Percentiles rank a stretch among this genome's conserved stretches.
phyloP scores from a whole-genome alignment of 2,329 filamentous ascomycete genomes.

The Macrophomina pseudophaseolina region DNA sequence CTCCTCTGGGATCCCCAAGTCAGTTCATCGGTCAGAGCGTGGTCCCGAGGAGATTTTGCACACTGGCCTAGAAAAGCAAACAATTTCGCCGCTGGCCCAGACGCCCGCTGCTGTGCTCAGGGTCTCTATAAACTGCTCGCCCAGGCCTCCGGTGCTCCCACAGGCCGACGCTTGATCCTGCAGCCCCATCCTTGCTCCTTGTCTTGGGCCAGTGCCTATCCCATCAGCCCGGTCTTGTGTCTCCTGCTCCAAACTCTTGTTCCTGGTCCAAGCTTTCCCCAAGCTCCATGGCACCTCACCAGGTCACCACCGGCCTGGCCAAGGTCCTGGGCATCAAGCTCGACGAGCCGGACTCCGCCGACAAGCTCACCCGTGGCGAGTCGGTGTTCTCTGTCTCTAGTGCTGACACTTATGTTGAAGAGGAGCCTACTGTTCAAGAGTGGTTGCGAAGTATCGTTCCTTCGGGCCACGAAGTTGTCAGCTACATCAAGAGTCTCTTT shows the following conservation, averaged over 20 bases:
- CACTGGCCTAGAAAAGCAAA: conserved; percentile 17
- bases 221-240: conserved; percentile 12
- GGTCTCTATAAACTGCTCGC: conserved; percentile 16
- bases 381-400: conserved; percentile 77
- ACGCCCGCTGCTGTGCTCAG: conserved; percentile 1
- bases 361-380: conserved; percentile 75
- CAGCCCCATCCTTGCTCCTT: conserved; percentile 18
- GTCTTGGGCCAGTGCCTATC: neutral
- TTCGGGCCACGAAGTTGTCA: conserved; percentile 54
- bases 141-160: conserved; percentile 16
- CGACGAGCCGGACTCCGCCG: conserved; percentile 67
- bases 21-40: neutral
- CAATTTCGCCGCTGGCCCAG: neutral
- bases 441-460: conserved; percentile 73
- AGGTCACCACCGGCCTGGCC: conserved; percentile 74
- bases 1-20: conserved; percentile 6
- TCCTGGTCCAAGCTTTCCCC: conserved; percentile 14
- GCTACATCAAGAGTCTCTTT: conserved; percentile 76
- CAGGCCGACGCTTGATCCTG: conserved; percentile 10
- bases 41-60: conserved; percentile 1
- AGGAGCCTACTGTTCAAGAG: conserved; percentile 75
- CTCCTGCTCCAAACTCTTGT: neutral
- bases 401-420: conserved; percentile 80
- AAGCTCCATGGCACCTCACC: conserved; percentile 43
- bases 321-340: conserved; percentile 84